Percentiles rank a stretch among this genome's conserved stretches.
These are phyloP conservation scores for Penicillium griseofulvum DNA, from an alignment of 2,329 filamentous ascomycete species.

Conservation along the genomic window DNA sequence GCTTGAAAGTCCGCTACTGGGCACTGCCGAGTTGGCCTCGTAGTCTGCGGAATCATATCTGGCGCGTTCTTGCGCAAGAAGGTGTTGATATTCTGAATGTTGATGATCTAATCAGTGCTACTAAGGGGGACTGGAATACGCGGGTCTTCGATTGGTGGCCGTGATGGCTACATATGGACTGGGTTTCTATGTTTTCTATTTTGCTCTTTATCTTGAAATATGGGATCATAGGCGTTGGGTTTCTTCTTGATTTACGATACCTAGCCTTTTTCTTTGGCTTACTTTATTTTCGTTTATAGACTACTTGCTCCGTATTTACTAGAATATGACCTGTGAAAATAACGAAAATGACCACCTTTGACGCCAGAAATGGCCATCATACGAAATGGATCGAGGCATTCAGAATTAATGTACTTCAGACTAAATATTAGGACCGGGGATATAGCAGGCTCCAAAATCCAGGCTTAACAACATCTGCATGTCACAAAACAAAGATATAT, in stretches of 20 bases:
- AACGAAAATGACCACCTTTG: too few species aligned
- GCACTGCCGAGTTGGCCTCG: slow-evolving; percentile 56
- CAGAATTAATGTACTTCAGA: too few species aligned
- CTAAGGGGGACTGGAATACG: slow-evolving; percentile 48
- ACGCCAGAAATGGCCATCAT: too few species aligned
- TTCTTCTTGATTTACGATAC: slow-evolving; percentile 3
- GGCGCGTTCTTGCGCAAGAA: slow-evolving; percentile 53
- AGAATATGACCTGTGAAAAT: too few species aligned
- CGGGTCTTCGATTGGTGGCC: slow-evolving; percentile 35
- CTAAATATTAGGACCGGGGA: too few species aligned
- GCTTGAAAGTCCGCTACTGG: slow-evolving; percentile 59
- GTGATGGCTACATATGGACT: slow-evolving; percentile 11
- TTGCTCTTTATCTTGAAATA: background rate
- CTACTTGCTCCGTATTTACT: background rate
- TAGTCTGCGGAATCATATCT: slow-evolving; percentile 53
- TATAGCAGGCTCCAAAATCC: too few species aligned
- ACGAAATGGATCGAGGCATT: too few species aligned
- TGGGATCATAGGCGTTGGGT: background rate
- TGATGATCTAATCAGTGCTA: slow-evolving; percentile 54
- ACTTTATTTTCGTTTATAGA: slow-evolving; percentile 5
- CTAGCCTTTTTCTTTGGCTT: background rate
- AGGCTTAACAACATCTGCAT: too few species aligned
- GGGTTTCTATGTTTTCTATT: background rate
- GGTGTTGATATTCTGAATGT: slow-evolving; percentile 59
- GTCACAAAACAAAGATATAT: too few species aligned